Conservation (phyloP, 345 rosid species). For the Litchi chinensis region DNA sequence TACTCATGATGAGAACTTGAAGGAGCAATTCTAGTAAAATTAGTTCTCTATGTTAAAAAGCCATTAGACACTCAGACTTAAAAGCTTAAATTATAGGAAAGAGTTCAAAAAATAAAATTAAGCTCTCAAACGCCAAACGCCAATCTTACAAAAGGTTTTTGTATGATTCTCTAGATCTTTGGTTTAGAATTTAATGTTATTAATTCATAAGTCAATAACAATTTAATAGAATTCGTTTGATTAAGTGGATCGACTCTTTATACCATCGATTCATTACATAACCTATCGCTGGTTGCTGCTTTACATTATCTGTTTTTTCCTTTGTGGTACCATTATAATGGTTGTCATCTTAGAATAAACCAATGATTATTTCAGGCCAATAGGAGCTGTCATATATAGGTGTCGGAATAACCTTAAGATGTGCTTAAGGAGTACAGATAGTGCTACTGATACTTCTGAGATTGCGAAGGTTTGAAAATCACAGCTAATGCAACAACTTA, state of each 20-base stretch:
- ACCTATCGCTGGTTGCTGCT: not conserved
- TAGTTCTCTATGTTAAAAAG: not conserved
- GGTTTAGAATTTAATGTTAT: not conserved
- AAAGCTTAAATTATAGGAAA: not conserved
- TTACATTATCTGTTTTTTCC: not conserved
- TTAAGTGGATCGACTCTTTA: not conserved
- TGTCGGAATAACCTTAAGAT: slow-evolving; percentile 79
- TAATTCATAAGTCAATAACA: not conserved
- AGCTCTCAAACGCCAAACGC: not conserved
- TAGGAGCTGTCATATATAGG: slow-evolving; percentile 76
- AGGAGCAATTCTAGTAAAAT: not conserved
- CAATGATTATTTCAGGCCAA: slow-evolving; percentile 57
- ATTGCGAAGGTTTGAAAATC: slow-evolving; percentile 69
- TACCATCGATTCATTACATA: not conserved
- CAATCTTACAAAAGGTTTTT: not conserved
- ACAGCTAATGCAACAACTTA: not conserved
- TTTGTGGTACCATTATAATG: not conserved
- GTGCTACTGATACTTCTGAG: slow-evolving; percentile 68
- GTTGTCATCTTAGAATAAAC: not conserved
- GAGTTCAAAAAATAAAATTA: not conserved
- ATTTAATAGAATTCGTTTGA: not conserved
- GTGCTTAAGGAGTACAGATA: slow-evolving; percentile 78
- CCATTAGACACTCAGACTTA: not conserved
- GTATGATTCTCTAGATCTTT: not conserved
- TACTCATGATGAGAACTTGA: not conserved